phyloP scores from a whole-genome alignment of 2,329 filamentous ascomycete species.

The Diaporthe vaccinii region DNA sequence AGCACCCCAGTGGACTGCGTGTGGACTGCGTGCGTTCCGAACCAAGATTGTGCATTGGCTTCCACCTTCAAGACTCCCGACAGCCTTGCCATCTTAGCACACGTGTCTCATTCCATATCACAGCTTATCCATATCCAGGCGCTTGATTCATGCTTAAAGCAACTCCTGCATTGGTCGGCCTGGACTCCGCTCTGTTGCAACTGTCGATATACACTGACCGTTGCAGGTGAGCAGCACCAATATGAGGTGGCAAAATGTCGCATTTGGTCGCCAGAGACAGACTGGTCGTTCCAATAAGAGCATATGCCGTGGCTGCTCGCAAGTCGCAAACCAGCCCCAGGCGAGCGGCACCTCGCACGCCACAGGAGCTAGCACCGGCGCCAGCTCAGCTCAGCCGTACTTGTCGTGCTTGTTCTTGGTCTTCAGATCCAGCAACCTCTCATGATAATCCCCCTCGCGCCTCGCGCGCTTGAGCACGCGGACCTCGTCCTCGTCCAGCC shows the following conservation, averaged over 20 bases:
- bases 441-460: constrained; percentile 90
- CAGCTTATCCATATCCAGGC: not conserved
- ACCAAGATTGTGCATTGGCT: not conserved
- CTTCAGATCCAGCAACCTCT: constrained; percentile 86
- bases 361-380: not conserved
- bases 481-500: constrained; percentile 87
- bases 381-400: constrained; percentile 60
- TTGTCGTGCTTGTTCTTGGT: constrained; percentile 96
- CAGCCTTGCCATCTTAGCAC: not conserved
- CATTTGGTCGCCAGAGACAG: no score
- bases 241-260: rapidly evolving
- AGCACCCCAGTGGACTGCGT: no score
- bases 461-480: constrained; percentile 84
- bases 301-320: no score
- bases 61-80: not conserved
- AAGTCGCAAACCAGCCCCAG: not conserved
- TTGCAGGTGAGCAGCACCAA: not conserved
- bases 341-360: no score
- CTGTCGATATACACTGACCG: no score
- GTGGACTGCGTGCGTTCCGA: not conserved
- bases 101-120: no score
- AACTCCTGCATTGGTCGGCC: not conserved
- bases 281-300: no score
- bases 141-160: not conserved
- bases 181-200: not conserved